Percentiles rank a stretch among this genome's conserved stretches.
Conservation (phyloP, 345 rosid genomes). For the Eutrema japonicum region DNA sequence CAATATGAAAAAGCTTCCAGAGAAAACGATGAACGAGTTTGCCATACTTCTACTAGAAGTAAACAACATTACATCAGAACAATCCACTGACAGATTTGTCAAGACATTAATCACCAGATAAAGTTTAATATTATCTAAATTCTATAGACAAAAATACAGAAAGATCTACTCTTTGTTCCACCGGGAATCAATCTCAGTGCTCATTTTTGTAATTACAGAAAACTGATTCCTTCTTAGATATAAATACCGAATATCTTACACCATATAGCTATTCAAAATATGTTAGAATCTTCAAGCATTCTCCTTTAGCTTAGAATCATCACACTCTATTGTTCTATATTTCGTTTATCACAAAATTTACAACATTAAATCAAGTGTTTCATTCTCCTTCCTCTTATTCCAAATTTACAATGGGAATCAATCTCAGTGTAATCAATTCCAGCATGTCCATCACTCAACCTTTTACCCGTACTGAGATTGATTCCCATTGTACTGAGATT, state of each 20-base stretch:
- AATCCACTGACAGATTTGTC: neutral
- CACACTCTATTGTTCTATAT: neutral
- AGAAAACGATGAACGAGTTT: neutral
- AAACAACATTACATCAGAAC: conserved; percentile 6
- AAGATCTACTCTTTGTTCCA: neutral
- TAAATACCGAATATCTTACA: neutral
- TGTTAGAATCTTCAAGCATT: neutral
- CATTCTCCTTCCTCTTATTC: neutral
- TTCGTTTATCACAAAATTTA: neutral
- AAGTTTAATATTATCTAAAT: too few species aligned
- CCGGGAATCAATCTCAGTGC: neutral
- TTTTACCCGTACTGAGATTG: too few species aligned
- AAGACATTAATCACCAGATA: neutral
- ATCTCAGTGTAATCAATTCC: conserved; percentile 6
- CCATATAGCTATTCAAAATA: neutral
- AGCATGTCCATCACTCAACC: too few species aligned
- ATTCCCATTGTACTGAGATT: too few species aligned
- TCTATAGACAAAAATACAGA: neutral
- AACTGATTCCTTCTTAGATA: neutral
- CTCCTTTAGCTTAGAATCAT: too few species aligned
- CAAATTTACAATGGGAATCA: neutral
- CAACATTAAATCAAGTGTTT: neutral
- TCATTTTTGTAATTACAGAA: neutral
- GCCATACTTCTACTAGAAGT: too few species aligned
- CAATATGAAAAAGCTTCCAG: neutral